Evolutionary conservation across 2,329 filamentous ascomycete species (phyloP), one percentile per base, ranked within the genome.

Genomic region (Trichoderma guizhouense): DNA sequence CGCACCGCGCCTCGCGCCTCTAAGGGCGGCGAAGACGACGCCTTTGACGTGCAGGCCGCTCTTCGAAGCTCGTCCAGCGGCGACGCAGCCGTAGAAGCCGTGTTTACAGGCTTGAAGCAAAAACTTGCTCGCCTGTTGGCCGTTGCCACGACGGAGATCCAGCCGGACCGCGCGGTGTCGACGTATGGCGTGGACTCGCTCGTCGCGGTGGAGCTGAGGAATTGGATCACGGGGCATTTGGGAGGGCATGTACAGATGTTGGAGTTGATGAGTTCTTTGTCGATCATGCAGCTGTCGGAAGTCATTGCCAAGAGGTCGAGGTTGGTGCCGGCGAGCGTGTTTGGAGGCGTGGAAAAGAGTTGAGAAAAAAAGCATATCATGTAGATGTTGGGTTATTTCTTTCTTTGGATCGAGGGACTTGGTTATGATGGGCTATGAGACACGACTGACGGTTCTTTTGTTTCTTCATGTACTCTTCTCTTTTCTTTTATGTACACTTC

Each of bases 181-280:
- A 72, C 66, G 26, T 72, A 72, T 21, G 71, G 71, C 58, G 71
- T 72, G 15, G 71, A 72, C 30, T 72, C 71, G 24, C 71, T 72
- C 28, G 64, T 72, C 5, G 70, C 71, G 18, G 71, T 72, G 1
- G 71, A 72, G 34, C 30, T 72, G 71, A 64, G 71, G 21, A 72
- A 72, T 39, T 72, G 71, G 71, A 72, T 72, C 26, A 58, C 71
- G 21, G 61, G 67, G 2, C 28, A 71, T 30, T 53, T 72, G 51
- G 67, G 66, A 2, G 60, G 51, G 1, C 71, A 72, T 32, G 71
- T 72, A 4, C 66, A 70, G 66, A 72, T 64, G 71, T 15, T 71
- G 39, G 71, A 72, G 34, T 21, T 72, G 26, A 72, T 71, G 66
- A 71, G 71, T 34, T 72, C 67, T 12, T 60, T 71, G 71, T 39